Evolutionary conservation across 805 yeast genomes (phyloP), one percentile per base, ranked within the genome.

Genomic region (Teunomyces kruisii): DNA sequence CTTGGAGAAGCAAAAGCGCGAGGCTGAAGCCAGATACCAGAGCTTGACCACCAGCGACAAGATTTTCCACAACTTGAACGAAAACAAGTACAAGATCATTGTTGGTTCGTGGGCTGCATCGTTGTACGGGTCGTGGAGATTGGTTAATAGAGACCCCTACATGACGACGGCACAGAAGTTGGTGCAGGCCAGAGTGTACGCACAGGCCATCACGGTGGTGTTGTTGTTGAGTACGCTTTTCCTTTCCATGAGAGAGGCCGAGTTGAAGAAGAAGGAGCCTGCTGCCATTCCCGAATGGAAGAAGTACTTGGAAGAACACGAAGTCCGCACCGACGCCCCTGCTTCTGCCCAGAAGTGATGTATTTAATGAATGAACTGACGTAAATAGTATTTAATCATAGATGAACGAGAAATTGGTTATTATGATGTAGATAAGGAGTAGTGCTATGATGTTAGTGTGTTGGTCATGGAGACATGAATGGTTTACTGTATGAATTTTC

Each of bases 81-180:
- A 59, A 10, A 53, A 72, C 55, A 68, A 70, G 55, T 70, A 68
- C 57, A 64, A 64, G 44, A 61, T 69, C 43, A 62, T 70, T 31
- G 48, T 67, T 9, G 51, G 62, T 15, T 50, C 74, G 12, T 72
- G 75, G 75, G 65, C 64, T 14, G 75, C 64, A 3, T 66, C 74
- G 30, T 49, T 60, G 59, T 60, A 54, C 47, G 65, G 65, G 6
- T 56, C 61, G 32, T 61, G 65, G 65, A 56, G 48, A n/a, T 52
- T 46, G 24, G 64, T 60, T 12, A 58, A 60, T 50, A 46, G 55
- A 31, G 63, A 60, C 49, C 55, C 53, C 46, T 52, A 54, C 43
- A 56, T 58, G 63, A 51, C 58, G 22, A 47, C 52, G 4, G 56
- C 61, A 3, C 64, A 59, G 47, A 60, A 60, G 49, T 48, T 57